Base-by-base conservation (phyloP, 352 stramenopile genomes). In the Pythium volutum region DNA sequence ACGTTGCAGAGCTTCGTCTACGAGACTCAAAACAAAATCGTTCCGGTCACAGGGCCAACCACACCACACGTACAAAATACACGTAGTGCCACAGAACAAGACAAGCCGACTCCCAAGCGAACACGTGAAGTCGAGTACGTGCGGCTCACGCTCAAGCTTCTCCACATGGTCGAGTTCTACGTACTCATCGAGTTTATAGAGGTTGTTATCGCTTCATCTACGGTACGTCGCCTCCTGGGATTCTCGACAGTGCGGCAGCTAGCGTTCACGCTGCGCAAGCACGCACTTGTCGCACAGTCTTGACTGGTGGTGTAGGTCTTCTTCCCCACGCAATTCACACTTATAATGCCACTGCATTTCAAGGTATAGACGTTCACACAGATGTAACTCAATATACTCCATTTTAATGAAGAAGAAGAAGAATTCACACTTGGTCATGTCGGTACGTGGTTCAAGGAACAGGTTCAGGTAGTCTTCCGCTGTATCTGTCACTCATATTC, bases 211-310 rank as follows among this genome's bases (percentile, higher is more conserved):
- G 14, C 57, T 12, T 45, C 33, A 33, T 64, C n/a, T 63, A 63
- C 36, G 26, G 56, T 63, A 27, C 22, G 45, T 3, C 53, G 66
- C 4, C 57, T 64, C 23, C 62, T 66, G 23, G 14, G 52, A 1
- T 27, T 75, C 1, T 64, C 53, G 1, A 27, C 61, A 10, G 45
- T 75, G 11, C 53, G 64, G 20, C 61, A 69, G 25, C 46, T 79
- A 1, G 61, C 62, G 18, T 79, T 79, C 29, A 59, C 68, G 1
- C 38, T 79, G 23, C 48, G 69, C 18, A 74, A 69, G 6, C 71
- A 79, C 22, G 46, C 18, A 31, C 29, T 43, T 42, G 31, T 69
- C 15, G 41, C 75, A 6, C 71, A 75, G 31, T 25, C 22, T 7
- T 61, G 62, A 27, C 27, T 70, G 0, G 27, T 66, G 0, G 25